Evolutionary conservation across 1,284 basidiomycete genomes (phyloP), one percentile per base, ranked within the genome.

Genomic region (Cutaneotrichosporon cavernicola): DNA sequence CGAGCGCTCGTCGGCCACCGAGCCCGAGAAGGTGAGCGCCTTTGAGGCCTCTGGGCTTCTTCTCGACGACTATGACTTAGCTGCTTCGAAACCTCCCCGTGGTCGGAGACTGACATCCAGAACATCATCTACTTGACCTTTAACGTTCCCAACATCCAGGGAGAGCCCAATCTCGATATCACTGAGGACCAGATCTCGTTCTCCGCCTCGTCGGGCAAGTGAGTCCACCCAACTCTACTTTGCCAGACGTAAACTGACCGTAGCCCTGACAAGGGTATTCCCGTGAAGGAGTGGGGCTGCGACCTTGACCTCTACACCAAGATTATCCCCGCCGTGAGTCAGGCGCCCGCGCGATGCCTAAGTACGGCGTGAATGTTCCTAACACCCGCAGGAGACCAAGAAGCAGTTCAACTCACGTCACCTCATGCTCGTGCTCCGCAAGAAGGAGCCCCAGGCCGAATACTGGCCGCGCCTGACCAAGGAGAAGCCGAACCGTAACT

Each of bases 381-480:
- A 43, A 64, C 32, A 18, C 59, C 34, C 62, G 32, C 70, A 93
- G 90, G 81, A 85, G 79, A 91, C 89, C 34, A 84, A 80, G 63
- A 84, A 86, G 76, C 83, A 74, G 64, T 62, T 77, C 63, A 81
- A 90, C 46, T 87, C 85, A 6, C 89, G 92, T 63, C 84, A 86
- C 30, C 80, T 95, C 55, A 76, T 80, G 69, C 83, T 88, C 58
- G 81, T 88, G 59, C 83, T 97, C 66, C 88, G 87, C 80, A 97
- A 97, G 82, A 92, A 92, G 81, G 87, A 88, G 68, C 75, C 80
- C 46, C 82, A 88, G 75, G 78, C 81, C 22, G 93, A 92, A 73
- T 97, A 86, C 82, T 97, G 93, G 93, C 89, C 91, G 22, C 86
- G 92, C 66, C 83, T 97, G 60, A 91, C 90, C 51, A 93, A 94